Conservation (phyloP, 2,329 filamentous ascomycete genomes). For the Mycosphaerelloides madeirae region DNA sequence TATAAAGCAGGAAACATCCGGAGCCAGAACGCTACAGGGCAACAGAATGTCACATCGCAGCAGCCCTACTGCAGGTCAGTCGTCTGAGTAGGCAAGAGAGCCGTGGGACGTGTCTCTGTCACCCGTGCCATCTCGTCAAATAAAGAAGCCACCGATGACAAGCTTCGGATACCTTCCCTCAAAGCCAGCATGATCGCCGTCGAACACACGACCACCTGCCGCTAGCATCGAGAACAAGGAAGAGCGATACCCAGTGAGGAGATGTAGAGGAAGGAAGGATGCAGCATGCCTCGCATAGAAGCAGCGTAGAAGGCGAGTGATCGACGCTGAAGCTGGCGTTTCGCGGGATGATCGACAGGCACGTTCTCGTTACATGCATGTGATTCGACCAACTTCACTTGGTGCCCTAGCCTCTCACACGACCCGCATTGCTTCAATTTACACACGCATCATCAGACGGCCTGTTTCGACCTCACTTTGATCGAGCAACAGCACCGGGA, state of each 20-base stretch:
- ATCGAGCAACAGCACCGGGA: too few species aligned
- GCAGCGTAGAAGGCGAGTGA: slow-evolving; percentile 6
- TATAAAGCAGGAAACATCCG: too few species aligned
- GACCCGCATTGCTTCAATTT: not conserved
- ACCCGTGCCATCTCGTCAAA: not conserved
- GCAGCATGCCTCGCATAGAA: slow-evolving; percentile 4
- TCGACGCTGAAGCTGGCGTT: not conserved
- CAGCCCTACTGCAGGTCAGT: not conserved
- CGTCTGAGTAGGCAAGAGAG: too few species aligned
- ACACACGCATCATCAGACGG: not conserved
- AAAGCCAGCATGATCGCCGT: not conserved
- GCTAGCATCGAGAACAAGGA: not conserved
- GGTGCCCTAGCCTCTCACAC: not conserved
- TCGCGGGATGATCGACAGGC: slow-evolving; percentile 14
- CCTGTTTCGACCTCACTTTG: too few species aligned
- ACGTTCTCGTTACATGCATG: slow-evolving; percentile 3
- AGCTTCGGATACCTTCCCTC: not conserved
- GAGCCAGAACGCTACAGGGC: too few species aligned
- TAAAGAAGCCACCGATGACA: too few species aligned
- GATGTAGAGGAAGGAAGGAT: not conserved
- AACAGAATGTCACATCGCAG: too few species aligned
- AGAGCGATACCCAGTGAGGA: slow-evolving; percentile 1
- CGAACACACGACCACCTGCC: not conserved
- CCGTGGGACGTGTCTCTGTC: not conserved
- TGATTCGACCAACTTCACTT: not conserved